phyloP scores from a whole-genome alignment of 192 early-diverging fungal species.

The Rhizoclosmatium sp. region DNA sequence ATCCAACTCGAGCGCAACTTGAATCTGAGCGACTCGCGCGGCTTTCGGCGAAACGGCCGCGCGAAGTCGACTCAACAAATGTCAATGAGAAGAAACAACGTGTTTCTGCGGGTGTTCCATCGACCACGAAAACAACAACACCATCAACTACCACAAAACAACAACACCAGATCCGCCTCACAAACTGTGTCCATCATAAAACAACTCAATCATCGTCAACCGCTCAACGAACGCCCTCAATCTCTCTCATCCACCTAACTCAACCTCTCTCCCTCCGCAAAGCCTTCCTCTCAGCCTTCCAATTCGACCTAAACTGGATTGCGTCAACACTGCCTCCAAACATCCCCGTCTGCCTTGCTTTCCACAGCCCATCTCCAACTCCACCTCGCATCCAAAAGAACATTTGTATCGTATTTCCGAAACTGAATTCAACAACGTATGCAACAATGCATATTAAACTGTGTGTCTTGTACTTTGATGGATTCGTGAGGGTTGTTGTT shows the following conservation, averaged over 20 bases:
- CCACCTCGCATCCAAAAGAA: constrained; percentile 26
- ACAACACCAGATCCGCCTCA: neutral
- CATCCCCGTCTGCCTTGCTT: constrained; percentile 26
- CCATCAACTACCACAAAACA: neutral
- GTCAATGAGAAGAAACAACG: neutral
- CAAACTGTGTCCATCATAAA: neutral
- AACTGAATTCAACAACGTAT: neutral
- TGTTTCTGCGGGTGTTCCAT: neutral
- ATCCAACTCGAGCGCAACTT: neutral
- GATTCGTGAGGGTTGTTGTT: constrained; percentile 42
- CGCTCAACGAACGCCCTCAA: neutral
- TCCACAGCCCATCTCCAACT: constrained; percentile 10
- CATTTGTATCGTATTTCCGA: constrained; percentile 24
- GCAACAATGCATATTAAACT: constrained; percentile 43
- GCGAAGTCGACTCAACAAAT: neutral
- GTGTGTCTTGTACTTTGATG: constrained; percentile 35
- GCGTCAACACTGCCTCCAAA: constrained; percentile 11
- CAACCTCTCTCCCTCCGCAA: neutral
- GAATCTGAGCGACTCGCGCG: neutral
- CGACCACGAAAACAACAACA: neutral
- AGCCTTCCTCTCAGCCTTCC: constrained; percentile 26
- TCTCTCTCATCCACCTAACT: neutral
- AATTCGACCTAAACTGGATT: constrained; percentile 31
- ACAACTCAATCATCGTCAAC: neutral
- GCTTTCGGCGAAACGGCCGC: neutral